A percentile compares a stretch with the other conserved stretches of the same genome.
Evolutionary conservation across 129 eudicot genomes (phyloP).

Genomic region (Helianthus annuus): DNA sequence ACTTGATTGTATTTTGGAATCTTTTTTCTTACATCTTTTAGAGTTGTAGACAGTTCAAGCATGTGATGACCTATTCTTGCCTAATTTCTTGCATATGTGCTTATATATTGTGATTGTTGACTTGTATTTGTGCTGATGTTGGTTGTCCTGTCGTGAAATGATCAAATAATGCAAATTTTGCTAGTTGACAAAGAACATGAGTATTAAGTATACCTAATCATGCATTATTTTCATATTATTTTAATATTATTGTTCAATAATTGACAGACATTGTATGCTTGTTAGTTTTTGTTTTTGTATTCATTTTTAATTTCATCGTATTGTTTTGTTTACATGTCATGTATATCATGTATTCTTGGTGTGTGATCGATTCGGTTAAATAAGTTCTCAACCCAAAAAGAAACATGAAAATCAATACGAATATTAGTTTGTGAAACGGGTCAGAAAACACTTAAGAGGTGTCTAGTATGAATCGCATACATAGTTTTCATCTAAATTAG

Average conservation of each 20-base stretch:
- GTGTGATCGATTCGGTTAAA: background rate
- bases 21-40: background rate
- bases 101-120: conserved; percentile 2
- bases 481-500: too few relatives aligned
- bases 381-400: too few relatives aligned
- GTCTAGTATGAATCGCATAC: too few relatives aligned
- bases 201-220: conserved; percentile 32
- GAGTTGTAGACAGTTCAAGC: conserved; percentile 28
- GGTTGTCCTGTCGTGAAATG: conserved; percentile 30
- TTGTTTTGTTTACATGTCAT: background rate
- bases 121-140: conserved; percentile 19
- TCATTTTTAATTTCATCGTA: background rate
- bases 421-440: background rate
- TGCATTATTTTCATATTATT: conserved; percentile 2
- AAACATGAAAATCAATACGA: too few relatives aligned
- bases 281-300: background rate
- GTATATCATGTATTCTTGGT: background rate
- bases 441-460: background rate
- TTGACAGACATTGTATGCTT: conserved; percentile 11
- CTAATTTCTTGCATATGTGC: conserved; percentile 15
- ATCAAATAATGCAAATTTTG: conserved; percentile 35
- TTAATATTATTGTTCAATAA: conserved; percentile 22
- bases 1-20: conserved; percentile 31
- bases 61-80: conserved; percentile 32
- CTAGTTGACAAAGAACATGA: conserved; percentile 33